A percentile compares a stretch with the other conserved stretches of the same genome.
Conservation (phyloP, 164 flowering plant species). For the Hamamelis virginiana region DNA sequence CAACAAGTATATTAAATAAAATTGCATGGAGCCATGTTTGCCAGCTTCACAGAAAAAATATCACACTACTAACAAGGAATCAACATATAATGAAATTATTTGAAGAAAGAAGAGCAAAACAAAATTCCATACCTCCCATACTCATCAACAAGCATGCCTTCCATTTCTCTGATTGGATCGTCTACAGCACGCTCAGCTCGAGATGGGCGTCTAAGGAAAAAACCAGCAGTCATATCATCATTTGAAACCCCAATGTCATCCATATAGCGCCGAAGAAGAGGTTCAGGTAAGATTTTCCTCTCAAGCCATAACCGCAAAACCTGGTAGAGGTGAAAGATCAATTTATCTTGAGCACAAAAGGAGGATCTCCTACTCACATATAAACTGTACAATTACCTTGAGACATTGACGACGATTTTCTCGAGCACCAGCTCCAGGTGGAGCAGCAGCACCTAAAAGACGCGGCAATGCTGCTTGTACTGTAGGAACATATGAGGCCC, state of each 20-base stretch:
- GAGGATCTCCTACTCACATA: neutral
- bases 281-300: constrained; percentile 89
- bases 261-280: constrained; percentile 72
- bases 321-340: constrained; percentile 30
- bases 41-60: neutral
- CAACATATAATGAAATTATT: neutral
- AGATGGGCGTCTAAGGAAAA: constrained; percentile 74
- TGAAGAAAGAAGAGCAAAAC: neutral
- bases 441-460: constrained; percentile 92
- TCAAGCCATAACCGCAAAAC: constrained; percentile 95
- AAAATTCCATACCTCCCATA: constrained; percentile 76
- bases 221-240: constrained; percentile 59
- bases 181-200: constrained; percentile 89
- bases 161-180: constrained; percentile 99
- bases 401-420: constrained; percentile 97
- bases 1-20: neutral
- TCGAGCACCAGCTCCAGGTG: constrained; percentile 80
- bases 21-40: neutral
- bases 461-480: constrained; percentile 96
- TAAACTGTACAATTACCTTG: constrained; percentile 47
- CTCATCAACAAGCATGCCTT: constrained; percentile 97
- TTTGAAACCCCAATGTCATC: constrained; percentile 81
- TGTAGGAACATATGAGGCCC: constrained; percentile 85
- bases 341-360: neutral
- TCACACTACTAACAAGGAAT: neutral